Evolutionary conservation across 2,329 filamentous ascomycete species (phyloP).

Genomic region (Epichloe gansuensis): DNA sequence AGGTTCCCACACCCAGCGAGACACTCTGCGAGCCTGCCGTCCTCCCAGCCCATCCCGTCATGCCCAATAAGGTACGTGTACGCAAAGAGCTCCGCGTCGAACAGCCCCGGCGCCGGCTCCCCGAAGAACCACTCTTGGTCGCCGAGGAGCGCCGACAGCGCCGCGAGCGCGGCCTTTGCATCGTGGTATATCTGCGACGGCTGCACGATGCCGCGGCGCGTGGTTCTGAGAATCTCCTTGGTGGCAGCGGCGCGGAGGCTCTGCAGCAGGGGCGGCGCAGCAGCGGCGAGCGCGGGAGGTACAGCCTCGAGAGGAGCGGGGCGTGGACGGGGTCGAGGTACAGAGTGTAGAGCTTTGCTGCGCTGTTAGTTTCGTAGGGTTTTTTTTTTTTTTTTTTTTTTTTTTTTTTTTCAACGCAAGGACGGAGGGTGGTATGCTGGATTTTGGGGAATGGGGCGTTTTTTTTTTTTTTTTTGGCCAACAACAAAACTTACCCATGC

Average conservation of each 20-base stretch:
- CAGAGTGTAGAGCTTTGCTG: slow-evolving; percentile 56
- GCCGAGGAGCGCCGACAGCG: slow-evolving; percentile 32
- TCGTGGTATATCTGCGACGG: slow-evolving; percentile 28
- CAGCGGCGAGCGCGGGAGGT: slow-evolving; percentile 53
- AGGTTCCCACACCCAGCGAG: slow-evolving; percentile 49
- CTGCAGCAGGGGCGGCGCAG: slow-evolving; percentile 52
- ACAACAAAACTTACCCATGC: slow-evolving; percentile 53
- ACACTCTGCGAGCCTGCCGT: slow-evolving; percentile 44
- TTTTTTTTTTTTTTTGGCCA: slow-evolving; percentile 8
- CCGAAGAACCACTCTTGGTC: slow-evolving; percentile 38
- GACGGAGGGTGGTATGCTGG: too few relatives aligned
- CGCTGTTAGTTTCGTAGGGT: slow-evolving; percentile 3
- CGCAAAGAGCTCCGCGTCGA: slow-evolving; percentile 82
- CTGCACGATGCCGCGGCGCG: slow-evolving; percentile 26
- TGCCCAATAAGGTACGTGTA: slow-evolving; percentile 76
- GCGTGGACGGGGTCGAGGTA: slow-evolving; percentile 65
- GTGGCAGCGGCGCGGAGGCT: slow-evolving; percentile 64
- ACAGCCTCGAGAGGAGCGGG: slow-evolving; percentile 55
- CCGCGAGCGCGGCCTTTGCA: slow-evolving; percentile 32
- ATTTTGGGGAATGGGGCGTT: neutral
- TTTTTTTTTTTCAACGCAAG: too few relatives aligned
- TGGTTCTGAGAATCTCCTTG: slow-evolving; percentile 57
- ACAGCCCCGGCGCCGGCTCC: slow-evolving; percentile 48
- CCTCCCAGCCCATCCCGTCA: slow-evolving; percentile 48
- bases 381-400: too few relatives aligned